phyloP scores from a whole-genome alignment of 1,284 basidiomycete species.

The Ustilago nuda region DNA sequence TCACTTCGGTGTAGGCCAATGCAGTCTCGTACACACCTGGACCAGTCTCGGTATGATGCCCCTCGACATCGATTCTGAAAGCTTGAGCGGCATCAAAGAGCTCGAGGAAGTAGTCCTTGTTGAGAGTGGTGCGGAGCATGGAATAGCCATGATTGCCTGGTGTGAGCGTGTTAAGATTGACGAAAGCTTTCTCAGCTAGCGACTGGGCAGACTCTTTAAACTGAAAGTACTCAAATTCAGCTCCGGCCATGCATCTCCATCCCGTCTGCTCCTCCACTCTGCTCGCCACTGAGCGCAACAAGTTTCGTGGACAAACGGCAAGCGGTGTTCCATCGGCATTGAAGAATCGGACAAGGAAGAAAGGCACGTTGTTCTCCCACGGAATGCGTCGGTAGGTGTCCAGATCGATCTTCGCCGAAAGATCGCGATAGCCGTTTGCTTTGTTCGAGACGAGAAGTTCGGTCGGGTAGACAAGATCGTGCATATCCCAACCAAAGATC shows the following conservation, averaged over 20 bases:
- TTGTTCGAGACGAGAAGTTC: conserved; percentile 91
- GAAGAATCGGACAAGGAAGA: conserved; percentile 90
- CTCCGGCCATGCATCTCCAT: conserved; percentile 75
- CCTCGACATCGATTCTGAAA: conserved; percentile 88
- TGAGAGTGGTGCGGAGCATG: conserved; percentile 72
- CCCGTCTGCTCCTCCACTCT: conserved; percentile 61
- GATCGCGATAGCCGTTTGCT: conserved; percentile 88
- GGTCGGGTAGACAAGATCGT: conserved; percentile 74
- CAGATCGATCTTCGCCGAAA: conserved; percentile 85
- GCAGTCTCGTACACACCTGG: conserved; percentile 89
- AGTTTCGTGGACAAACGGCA: conserved; percentile 83
- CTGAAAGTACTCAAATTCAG: conserved; percentile 98
- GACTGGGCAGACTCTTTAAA: conserved; percentile 85
- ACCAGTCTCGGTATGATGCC: conserved; percentile 95
- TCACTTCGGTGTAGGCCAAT: conserved; percentile 84
- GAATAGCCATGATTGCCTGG: conserved; percentile 77
- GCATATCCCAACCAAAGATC: conserved; percentile 59
- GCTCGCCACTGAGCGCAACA: conserved; percentile 77
- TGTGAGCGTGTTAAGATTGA: conserved; percentile 81
- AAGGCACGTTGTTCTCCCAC: conserved; percentile 91
- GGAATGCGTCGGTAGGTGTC: conserved; percentile 83
- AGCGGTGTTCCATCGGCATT: conserved; percentile 76
- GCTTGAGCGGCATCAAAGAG: conserved; percentile 81
- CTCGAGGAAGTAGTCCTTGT: conserved; percentile 88
- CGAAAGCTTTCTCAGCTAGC: conserved; percentile 82